Base-by-base conservation (phyloP, 768 basidiomycete genomes). In the Mycena venus region DNA sequence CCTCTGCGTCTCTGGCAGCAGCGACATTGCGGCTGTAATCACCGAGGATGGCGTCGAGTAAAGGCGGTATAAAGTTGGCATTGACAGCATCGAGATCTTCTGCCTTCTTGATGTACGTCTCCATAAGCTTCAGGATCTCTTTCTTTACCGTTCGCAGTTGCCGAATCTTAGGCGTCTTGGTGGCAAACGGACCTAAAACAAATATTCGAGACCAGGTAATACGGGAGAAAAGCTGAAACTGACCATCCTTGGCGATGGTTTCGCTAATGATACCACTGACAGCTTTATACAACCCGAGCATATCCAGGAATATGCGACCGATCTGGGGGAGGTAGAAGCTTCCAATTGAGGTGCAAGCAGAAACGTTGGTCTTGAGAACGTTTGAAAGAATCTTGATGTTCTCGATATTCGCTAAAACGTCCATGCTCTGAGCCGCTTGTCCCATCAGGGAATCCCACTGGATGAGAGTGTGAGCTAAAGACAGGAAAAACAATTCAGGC, bases 391-490 rank as follows among this genome's bases (percentile, higher is more conserved):
- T 97, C 83, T 99, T 99, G 85, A 99, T 96, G 82, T 99, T 99
- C 70, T 99, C 98, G 23, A 90, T 86, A 81, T 94, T 96, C 62
- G 93, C 91, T 63, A 99, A 88, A 15, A 99, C 96, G 75, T 99
- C 97, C 85, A 97, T 93, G 78, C 91, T 97, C 79, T 93, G 92
- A 2, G 95, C 93, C 2, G 98, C 98, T 86, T 99, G 97, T 32
- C 93, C 90, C 98, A 99, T 99, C 62, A 99, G 86, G 17, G 94
- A 94, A 83, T 99, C 97, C 98, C 98, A 99, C 96, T 99, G 73
- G 1, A 51, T 51, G 63, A 72, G 40, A 27, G 55, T 73, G 59
- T 58, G 63, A 70, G 64, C 3, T 29, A 34, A n/a, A 58, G 55
- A 65, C 27, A 68, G 4, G 32, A 38, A 5, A 29, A 17, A 8